These are phyloP conservation scores for Bipolaris sorokiniana DNA, from an alignment of 2,329 filamentous ascomycete species.

Conservation along the genomic window DNA sequence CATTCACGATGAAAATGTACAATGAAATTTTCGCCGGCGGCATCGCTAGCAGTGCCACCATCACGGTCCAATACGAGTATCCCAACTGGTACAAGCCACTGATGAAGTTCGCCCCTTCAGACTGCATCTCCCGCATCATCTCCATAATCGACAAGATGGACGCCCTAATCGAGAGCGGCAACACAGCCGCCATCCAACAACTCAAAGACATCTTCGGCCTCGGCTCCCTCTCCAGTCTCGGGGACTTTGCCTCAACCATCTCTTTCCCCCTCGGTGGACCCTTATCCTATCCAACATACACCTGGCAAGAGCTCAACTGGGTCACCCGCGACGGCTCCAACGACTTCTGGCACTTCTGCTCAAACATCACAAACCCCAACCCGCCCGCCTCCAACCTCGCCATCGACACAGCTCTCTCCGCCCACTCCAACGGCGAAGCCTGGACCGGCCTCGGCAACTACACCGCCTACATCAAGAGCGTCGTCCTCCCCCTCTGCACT, in stretches of 20 bases:
- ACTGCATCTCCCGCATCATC: slow-evolving; percentile 58
- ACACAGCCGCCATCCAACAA: slow-evolving; percentile 52
- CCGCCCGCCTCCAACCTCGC: slow-evolving; percentile 53
- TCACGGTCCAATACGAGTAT: slow-evolving; percentile 53
- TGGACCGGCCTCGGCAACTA: slow-evolving; percentile 61
- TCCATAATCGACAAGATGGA: slow-evolving; percentile 60
- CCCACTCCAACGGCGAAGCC: slow-evolving; percentile 57
- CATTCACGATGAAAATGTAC: slow-evolving; percentile 56
- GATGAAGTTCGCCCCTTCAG: slow-evolving; percentile 57
- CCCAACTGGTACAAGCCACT: slow-evolving; percentile 60
- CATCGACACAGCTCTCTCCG: slow-evolving; percentile 55
- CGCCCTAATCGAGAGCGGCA: slow-evolving; percentile 51
- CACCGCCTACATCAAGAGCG: slow-evolving; percentile 58
- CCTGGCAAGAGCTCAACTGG: slow-evolving; percentile 64
- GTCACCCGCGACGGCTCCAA: slow-evolving; percentile 48
- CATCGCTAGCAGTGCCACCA: slow-evolving; percentile 56
- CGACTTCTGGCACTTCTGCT: slow-evolving; percentile 61
- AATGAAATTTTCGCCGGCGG: slow-evolving; percentile 56
- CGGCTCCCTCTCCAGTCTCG: slow-evolving; percentile 52
- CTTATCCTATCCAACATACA: slow-evolving; percentile 58
- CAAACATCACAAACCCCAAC: slow-evolving; percentile 57
- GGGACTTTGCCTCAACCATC: slow-evolving; percentile 58
- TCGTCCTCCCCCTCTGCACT: slow-evolving; percentile 53
- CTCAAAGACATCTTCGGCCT: slow-evolving; percentile 59
- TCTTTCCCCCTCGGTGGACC: slow-evolving; percentile 56